Evolutionary conservation across 2,329 filamentous ascomycete species (phyloP), one percentile per base, ranked within the genome.

Genomic region (Plectosphaerella plurivora): DNA sequence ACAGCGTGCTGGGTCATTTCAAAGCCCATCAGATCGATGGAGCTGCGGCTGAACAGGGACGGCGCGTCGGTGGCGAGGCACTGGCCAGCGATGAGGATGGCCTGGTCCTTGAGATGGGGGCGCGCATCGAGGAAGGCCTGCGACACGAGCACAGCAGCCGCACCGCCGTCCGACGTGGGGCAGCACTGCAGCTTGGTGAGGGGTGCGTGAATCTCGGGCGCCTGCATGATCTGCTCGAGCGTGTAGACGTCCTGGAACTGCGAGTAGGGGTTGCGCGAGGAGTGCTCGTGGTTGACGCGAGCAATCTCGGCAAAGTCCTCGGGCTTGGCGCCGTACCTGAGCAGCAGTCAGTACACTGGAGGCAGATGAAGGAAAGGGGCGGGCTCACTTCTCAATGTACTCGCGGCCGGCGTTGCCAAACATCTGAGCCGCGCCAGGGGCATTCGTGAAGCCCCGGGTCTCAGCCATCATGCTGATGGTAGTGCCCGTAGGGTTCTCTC

Each of bases 101-200:
- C 93, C 63, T 92, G 89, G 52, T 82, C 77, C 65, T 85, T 86
- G 54, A 97, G 83, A 62, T 96, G 85, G 1, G 92, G 92, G 20
- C 90, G 83, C 9, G 87, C 86, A 63, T 93, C 88, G 51, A 97
- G 82, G 79, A 97, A 97, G 47, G 79, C 81, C 71, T 96, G 87
- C 0, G 91, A 96, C 51, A 96, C 91, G 49, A 99, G 75, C 33
- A 97, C 86, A 14, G 89, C 90, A 1, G 94, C 91, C 1, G 91
- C 93, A 46, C 87, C 89, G 47, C 93, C 93, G 69, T 97, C 94
- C 0, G 91, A 96, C 1, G 93, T 97, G 1, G 94, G 93, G 73
- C 93, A 97, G 81, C 93, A 97, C 75, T 97, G 94, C n/a, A 97
- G 85, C 73, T 97, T 97, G 53, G 94, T 97, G 52, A 97, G 80